Evolutionary conservation across 345 rosid species (phyloP), one percentile per base, ranked within the genome.

Genomic region (Jatropha curcas): DNA sequence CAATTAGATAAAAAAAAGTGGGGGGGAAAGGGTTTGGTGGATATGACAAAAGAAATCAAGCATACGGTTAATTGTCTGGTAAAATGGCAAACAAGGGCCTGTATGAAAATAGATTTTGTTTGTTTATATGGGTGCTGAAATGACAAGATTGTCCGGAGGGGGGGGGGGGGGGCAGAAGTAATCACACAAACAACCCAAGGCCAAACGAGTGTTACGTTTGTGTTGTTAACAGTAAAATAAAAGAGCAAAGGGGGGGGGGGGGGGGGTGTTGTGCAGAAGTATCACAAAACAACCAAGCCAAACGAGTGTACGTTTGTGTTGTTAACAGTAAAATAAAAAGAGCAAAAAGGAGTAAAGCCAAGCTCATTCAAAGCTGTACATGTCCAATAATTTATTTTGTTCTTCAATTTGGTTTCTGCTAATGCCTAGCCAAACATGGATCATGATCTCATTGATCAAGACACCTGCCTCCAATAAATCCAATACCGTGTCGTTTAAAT

Each of bases 81-180:
- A 20, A 64, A 12, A 34, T 37, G 30, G 68, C 14, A 16, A 45
- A 50, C 62, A 66, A 24, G 58, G 58, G 41, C 19, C 27, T n/a
- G 65, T 57, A 56, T 28, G 64, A 61, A 16, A 30, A 28, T 10
- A 56, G 74, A 55, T 74, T 13, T 43, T 14, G 69, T 22, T 70
- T 70, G 43, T 60, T 60, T 59, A 69, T 59, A 60, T 33, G 65
- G 70, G 51, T 43, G 67, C 65, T 60, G 58, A 71, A 70, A 53
- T 60, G 76, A 67, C 53, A 48, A 66, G 4, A 27, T 2, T 77
- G 73, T 77, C 78, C 66, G 76, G 66, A 65, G 5, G 3, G 4
- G 7, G 33, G 57, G 6, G 34, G 65, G 34, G n/a, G n/a, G n/a
- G n/a, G n/a, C n/a, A n/a, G n/a, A n/a, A n/a, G n/a, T n/a, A n/a